Evolutionary conservation across 2,329 filamentous ascomycete genomes (phyloP).

Genomic region (Epicoccum nigrum): DNA sequence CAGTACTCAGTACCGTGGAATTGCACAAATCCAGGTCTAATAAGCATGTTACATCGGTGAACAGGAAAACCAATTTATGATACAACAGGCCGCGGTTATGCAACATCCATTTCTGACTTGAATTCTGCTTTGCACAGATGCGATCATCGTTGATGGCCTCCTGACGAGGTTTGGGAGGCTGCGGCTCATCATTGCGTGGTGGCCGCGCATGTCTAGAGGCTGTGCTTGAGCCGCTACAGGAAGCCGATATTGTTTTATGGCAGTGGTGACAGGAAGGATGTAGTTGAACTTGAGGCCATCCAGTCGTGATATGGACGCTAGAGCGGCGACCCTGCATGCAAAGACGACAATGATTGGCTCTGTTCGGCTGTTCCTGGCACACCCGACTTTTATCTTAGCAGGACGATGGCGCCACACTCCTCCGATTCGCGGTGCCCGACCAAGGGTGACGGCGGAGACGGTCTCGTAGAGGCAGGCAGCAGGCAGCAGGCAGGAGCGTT

Average conservation of each 20-base stretch:
- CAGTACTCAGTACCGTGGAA: background rate
- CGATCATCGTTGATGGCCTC: no score
- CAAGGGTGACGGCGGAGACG: background rate
- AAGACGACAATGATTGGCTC: conserved; percentile 19
- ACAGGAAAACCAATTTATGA: background rate
- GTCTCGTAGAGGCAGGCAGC: background rate
- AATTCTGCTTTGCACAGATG: no score
- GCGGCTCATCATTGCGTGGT: conserved; percentile 18
- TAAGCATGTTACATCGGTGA: background rate
- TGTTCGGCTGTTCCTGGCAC: conserved; percentile 14
- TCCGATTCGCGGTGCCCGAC: conserved; percentile 23
- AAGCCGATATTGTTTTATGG: conserved; percentile 4
- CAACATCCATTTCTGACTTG: background rate
- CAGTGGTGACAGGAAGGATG: background rate
- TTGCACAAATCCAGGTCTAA: background rate
- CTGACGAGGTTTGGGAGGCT: background rate
- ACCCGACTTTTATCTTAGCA: conserved; percentile 18
- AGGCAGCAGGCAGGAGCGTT: background rate
- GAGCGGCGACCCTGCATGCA: conserved; percentile 23
- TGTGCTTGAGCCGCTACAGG: conserved; percentile 13
- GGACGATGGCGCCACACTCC: conserved; percentile 19
- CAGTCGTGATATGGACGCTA: conserved; percentile 24
- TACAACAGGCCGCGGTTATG: background rate
- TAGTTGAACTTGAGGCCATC: conserved; percentile 15
- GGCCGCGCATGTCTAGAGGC: conserved; percentile 22